These are phyloP conservation scores for Sordariomycetes sp. DNA, from an alignment of 2,329 filamentous ascomycete genomes.

Conservation along the genomic window DNA sequence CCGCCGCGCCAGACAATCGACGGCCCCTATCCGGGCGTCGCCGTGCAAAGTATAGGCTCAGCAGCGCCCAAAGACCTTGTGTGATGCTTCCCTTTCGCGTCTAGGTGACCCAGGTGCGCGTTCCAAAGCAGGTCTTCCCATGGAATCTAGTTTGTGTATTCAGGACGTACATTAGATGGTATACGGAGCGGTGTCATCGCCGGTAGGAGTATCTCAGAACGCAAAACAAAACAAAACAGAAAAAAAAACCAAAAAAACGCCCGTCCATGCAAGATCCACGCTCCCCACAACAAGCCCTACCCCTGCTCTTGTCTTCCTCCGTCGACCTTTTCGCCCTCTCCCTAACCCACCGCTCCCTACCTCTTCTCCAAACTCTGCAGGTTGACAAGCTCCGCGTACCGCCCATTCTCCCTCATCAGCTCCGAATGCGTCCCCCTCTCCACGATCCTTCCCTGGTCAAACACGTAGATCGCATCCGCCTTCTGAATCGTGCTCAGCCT, in stretches of 20 bases:
- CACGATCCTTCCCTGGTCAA: conserved; percentile 76
- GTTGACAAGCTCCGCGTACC: conserved; percentile 69
- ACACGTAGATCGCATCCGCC: conserved; percentile 92
- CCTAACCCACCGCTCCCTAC: neutral
- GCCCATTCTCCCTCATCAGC: conserved; percentile 54
- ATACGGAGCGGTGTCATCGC: neutral
- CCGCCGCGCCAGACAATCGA: too few species aligned
- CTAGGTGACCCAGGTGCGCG: too few species aligned
- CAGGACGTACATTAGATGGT: neutral
- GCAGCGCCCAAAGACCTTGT: too few species aligned
- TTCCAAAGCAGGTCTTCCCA: too few species aligned
- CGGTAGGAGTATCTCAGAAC: neutral
- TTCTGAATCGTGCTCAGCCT: conserved; percentile 86
- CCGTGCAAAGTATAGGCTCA: too few species aligned
- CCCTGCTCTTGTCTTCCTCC: neutral
- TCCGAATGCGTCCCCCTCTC: conserved; percentile 73
- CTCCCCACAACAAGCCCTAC: neutral
- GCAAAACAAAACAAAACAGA: neutral
- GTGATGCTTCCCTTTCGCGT: too few species aligned
- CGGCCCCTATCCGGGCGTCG: too few species aligned
- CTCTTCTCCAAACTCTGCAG: conserved; percentile 53
- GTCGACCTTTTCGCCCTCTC: neutral
- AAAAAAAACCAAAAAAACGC: neutral
- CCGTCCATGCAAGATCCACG: neutral
- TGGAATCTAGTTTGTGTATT: too few species aligned